Evolutionary conservation across 1,284 basidiomycete species (phyloP).

Genomic region (Coniophora puteana): DNA sequence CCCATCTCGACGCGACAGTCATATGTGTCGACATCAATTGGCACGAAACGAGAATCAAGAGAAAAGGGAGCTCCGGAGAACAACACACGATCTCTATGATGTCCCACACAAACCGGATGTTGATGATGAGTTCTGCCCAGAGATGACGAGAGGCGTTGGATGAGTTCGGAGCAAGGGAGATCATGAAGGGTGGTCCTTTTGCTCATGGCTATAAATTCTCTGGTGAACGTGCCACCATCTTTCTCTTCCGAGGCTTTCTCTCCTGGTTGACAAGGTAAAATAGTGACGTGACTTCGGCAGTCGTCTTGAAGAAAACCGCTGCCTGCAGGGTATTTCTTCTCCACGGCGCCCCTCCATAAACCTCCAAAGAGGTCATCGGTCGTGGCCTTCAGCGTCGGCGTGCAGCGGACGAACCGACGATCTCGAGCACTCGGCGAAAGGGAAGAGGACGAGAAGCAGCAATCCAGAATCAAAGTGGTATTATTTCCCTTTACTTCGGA

Average conservation of each 20-base stretch:
- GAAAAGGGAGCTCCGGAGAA: conserved; percentile 55
- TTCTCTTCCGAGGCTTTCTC: conserved; percentile 55
- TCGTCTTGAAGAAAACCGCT: conserved; percentile 46
- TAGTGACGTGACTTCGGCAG: conserved; percentile 43
- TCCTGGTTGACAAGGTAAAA: conserved; percentile 51
- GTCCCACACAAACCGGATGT: conserved; percentile 47
- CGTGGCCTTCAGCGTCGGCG: conserved; percentile 45
- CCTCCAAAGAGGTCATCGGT: conserved; percentile 49
- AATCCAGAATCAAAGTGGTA: conserved; percentile 61
- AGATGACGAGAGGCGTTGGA: conserved; percentile 35
- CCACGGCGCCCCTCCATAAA: conserved; percentile 48
- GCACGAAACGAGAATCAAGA: conserved; percentile 43
- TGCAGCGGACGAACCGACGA: conserved; percentile 49
- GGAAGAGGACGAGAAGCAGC: conserved; percentile 51
- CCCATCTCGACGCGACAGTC: conserved; percentile 50
- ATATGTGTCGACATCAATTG: conserved; percentile 36
- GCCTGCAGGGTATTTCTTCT: conserved; percentile 30
- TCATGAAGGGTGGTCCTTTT: conserved; percentile 45
- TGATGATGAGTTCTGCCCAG: conserved; percentile 32
- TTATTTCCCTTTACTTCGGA: conserved; percentile 58
- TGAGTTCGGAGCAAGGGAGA: conserved; percentile 45
- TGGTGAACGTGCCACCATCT: conserved; percentile 58
- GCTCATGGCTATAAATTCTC: conserved; percentile 43
- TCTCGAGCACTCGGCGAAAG: conserved; percentile 34
- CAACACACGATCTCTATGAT: conserved; percentile 42